phyloP scores from a whole-genome alignment of 768 basidiomycete species.

The Gymnopilus junonius region DNA sequence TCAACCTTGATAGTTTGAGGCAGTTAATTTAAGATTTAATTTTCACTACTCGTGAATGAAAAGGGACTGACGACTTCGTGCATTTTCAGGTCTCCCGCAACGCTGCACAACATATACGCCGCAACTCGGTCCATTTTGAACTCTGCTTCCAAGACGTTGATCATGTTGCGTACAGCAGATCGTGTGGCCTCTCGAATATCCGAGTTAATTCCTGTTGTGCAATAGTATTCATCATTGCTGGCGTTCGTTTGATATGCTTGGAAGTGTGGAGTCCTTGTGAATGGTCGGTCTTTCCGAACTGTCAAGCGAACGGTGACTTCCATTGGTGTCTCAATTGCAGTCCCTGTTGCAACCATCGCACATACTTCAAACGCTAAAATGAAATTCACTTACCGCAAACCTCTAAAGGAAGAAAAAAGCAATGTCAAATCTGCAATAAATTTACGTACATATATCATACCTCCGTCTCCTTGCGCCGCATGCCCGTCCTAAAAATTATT shows the following conservation, averaged over 20 bases:
- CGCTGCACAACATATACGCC: slow-evolving; percentile 66
- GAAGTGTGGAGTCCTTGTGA: slow-evolving; percentile 65
- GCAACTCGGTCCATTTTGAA: slow-evolving; percentile 47
- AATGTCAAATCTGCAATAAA: neutral
- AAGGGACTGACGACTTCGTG: slow-evolving; percentile 57
- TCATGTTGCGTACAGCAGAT: slow-evolving; percentile 62
- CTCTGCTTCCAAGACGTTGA: slow-evolving; percentile 49
- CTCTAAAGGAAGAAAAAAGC: slow-evolving; percentile 38
- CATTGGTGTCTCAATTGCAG: slow-evolving; percentile 69
- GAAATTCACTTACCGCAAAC: slow-evolving; percentile 47
- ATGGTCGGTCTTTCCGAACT: slow-evolving; percentile 58
- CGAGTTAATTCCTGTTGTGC: slow-evolving; percentile 60
- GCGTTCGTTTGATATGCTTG: slow-evolving; percentile 33
- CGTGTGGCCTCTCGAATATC: slow-evolving; percentile 61
- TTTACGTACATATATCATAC: slow-evolving; percentile 33
- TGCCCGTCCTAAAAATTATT: slow-evolving; percentile 56
- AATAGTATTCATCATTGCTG: slow-evolving; percentile 49
- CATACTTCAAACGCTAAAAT: neutral
- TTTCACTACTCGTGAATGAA: neutral
- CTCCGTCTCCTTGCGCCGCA: slow-evolving; percentile 70
- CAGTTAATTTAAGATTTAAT: neutral
- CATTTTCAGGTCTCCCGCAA: slow-evolving; percentile 60
- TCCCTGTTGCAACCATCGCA: slow-evolving; percentile 38
- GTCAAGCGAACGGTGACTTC: slow-evolving; percentile 57
- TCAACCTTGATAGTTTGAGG: slow-evolving; percentile 47